These are phyloP conservation scores for Croton setiger DNA, from an alignment of 441 rosid species.

Conservation along the genomic window DNA sequence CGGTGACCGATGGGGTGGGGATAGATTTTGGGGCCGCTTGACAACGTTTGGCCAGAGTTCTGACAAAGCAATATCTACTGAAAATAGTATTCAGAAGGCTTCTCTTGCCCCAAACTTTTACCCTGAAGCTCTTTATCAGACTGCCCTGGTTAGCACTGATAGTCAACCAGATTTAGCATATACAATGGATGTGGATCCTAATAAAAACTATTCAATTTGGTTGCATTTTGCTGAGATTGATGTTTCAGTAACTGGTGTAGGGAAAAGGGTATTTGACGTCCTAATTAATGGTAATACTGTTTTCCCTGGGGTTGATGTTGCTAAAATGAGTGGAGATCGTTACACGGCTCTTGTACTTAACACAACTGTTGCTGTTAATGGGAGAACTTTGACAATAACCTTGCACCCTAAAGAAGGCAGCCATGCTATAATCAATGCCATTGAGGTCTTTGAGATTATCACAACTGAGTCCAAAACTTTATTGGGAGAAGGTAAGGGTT, in stretches of 20 bases:
- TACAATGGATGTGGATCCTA: slow-evolving; percentile 85
- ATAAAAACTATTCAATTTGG: slow-evolving; percentile 88
- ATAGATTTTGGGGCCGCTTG: slow-evolving; percentile 81
- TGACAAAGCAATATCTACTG: slow-evolving; percentile 63
- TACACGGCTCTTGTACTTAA: slow-evolving; percentile 81
- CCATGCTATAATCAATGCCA: slow-evolving; percentile 77
- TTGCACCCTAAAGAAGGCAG: slow-evolving; percentile 61
- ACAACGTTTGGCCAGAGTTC: slow-evolving; percentile 51
- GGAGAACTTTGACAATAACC: slow-evolving; percentile 72
- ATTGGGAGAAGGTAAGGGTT: slow-evolving; percentile 71
- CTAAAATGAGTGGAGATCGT: slow-evolving; percentile 61
- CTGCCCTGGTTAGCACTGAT: slow-evolving; percentile 72
- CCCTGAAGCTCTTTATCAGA: slow-evolving; percentile 78
- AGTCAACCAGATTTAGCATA: slow-evolving; percentile 61
- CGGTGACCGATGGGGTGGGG: slow-evolving; percentile 95
- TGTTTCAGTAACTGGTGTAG: slow-evolving; percentile 48
- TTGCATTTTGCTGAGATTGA: slow-evolving; percentile 97
- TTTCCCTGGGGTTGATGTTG: slow-evolving; percentile 58
- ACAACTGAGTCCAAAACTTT: slow-evolving; percentile 65
- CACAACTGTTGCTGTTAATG: slow-evolving; percentile 67
- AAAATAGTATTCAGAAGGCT: slow-evolving; percentile 54
- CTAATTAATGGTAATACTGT: slow-evolving; percentile 57
- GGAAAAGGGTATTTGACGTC: slow-evolving; percentile 78
- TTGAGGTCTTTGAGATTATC: slow-evolving; percentile 81
- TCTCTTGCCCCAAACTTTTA: slow-evolving; percentile 81